Evolutionary conservation across 225 moss, liverwort and hornwort genomes (phyloP).

Genomic region (Ulota crispa): DNA sequence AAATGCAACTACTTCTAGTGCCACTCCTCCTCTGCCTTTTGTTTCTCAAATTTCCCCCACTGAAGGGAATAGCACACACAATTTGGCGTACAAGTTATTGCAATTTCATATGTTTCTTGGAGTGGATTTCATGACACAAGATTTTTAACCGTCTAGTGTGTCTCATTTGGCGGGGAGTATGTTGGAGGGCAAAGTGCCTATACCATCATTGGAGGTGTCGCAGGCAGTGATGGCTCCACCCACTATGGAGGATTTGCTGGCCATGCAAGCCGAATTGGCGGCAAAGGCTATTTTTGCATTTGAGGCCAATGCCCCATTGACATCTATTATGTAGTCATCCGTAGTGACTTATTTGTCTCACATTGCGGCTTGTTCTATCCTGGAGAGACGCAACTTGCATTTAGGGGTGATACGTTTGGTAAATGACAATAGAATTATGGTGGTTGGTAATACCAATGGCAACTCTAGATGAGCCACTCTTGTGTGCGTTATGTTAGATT

Average conservation of each 20-base stretch:
- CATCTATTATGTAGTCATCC: not conserved
- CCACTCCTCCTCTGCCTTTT: fast-evolving
- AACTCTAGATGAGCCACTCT: too few relatives aligned
- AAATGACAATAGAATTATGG: not conserved
- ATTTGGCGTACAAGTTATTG: not conserved
- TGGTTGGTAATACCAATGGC: not conserved
- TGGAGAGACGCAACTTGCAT: not conserved
- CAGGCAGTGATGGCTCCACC: not conserved
- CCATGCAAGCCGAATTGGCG: not conserved
- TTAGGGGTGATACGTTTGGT: not conserved
- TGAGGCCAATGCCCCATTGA: not conserved
- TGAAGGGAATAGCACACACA: not conserved
- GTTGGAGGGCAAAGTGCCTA: too few relatives aligned
- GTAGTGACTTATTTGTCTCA: not conserved
- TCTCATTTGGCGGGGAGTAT: too few relatives aligned
- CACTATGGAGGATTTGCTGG: not conserved
- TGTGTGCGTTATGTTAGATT: too few relatives aligned
- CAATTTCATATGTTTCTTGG: too few relatives aligned
- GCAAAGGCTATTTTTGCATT: not conserved
- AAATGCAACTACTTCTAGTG: too few relatives aligned
- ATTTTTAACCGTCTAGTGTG: too few relatives aligned
- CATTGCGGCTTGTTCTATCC: not conserved
- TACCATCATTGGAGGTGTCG: too few relatives aligned
- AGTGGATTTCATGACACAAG: too few relatives aligned
- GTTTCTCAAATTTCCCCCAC: too few relatives aligned